Percentiles rank a stretch among this genome's conserved stretches.
phyloP scores from a whole-genome alignment of 257 asterid species.

The Apocynum venetum region DNA sequence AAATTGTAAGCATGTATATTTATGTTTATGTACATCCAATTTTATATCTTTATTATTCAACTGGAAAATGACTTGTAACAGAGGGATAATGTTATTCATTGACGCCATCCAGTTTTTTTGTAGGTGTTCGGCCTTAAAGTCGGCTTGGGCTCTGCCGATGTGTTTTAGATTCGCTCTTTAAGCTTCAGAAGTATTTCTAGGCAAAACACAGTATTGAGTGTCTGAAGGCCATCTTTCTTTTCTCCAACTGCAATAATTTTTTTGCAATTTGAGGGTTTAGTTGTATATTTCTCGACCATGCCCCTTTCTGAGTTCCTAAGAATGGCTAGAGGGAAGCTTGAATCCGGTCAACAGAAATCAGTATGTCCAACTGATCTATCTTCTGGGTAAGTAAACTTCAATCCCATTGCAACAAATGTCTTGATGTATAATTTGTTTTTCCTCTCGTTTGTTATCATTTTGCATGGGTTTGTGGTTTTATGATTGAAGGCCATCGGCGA shows the following conservation, averaged over 20 bases:
- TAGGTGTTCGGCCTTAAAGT: slow-evolving; percentile 25
- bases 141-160: slow-evolving; percentile 19
- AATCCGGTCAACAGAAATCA: slow-evolving; percentile 38
- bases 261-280: slow-evolving; percentile 13
- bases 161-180: slow-evolving; percentile 12
- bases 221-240: not conserved
- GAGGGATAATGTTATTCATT: slow-evolving; percentile 14
- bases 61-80: slow-evolving; percentile 22
- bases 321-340: slow-evolving; percentile 63
- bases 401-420: not conserved
- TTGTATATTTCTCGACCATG: slow-evolving; percentile 38
- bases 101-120: slow-evolving; percentile 23
- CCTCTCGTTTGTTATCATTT: not conserved
- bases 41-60: slow-evolving; percentile 10
- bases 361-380: slow-evolving; percentile 27
- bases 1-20: not conserved
- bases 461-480: not conserved
- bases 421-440: not conserved
- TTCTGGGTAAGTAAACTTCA: slow-evolving; percentile 37
- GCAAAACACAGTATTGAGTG: not conserved
- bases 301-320: slow-evolving; percentile 83
- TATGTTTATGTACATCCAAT: not conserved
- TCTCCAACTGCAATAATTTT: slow-evolving; percentile 12
- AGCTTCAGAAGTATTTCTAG: slow-evolving; percentile 12
- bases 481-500: slow-evolving; percentile 6